These are phyloP conservation scores for Fraxinus sp. DNA, from an alignment of 305 asterid genomes.

Conservation along the genomic window DNA sequence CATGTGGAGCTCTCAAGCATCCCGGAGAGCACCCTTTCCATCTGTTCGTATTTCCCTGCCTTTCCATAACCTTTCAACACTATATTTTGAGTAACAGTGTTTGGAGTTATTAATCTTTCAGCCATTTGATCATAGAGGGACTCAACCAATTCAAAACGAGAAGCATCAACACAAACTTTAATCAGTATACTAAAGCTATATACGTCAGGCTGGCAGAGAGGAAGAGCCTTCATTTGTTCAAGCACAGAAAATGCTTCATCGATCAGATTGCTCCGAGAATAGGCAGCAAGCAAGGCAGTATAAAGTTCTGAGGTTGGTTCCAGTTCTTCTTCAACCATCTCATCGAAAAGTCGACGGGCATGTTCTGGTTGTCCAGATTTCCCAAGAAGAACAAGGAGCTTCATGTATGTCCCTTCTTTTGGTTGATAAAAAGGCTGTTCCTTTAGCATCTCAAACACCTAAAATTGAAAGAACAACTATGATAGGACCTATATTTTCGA, in stretches of 20 bases:
- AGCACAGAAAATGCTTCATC: constrained; percentile 68
- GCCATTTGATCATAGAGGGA: constrained; percentile 69
- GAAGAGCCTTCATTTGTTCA: constrained; percentile 58
- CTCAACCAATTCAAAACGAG: constrained; percentile 68
- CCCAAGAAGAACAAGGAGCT: constrained; percentile 85
- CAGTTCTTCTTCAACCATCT: constrained; percentile 74
- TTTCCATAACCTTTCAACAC: constrained; percentile 84
- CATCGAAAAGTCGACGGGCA: constrained; percentile 71
- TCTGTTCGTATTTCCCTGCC: constrained; percentile 65
- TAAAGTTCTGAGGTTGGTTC: constrained; percentile 73
- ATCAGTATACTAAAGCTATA: constrained; percentile 76
- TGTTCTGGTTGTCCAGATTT: constrained; percentile 77
- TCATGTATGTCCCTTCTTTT: constrained; percentile 84
- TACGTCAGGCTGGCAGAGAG: constrained; percentile 89
- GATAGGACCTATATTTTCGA: neutral
- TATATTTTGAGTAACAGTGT: constrained; percentile 80
- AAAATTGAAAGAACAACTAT: constrained; percentile 1
- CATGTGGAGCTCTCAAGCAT: constrained; percentile 62
- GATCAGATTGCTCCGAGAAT: constrained; percentile 67
- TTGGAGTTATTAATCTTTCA: constrained; percentile 58
- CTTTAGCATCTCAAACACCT: constrained; percentile 91
- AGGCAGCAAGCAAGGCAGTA: constrained; percentile 74
- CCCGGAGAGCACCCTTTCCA: constrained; percentile 68
- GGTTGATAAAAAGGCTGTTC: constrained; percentile 77
- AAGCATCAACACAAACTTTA: constrained; percentile 79